phyloP scores from a whole-genome alignment of 257 asterid genomes.

The Petrea volubilis region DNA sequence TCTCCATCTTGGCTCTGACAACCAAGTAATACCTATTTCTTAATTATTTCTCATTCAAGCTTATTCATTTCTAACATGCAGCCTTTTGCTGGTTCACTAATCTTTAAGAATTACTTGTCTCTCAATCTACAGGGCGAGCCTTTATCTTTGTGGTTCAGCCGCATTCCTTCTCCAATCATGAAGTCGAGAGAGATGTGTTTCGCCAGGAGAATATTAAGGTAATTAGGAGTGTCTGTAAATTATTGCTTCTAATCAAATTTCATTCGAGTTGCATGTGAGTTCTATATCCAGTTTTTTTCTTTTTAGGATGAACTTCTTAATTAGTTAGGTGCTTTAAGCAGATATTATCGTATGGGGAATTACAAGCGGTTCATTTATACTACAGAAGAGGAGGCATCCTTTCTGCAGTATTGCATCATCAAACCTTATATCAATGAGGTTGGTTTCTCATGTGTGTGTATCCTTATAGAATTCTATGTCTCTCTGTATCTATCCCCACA shows the following conservation, averaged over 20 bases:
- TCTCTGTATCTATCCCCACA: background rate
- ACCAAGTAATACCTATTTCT: constrained; percentile 47
- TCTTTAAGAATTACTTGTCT: constrained; percentile 1
- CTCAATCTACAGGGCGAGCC: constrained; percentile 63
- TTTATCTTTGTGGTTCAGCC: constrained; percentile 74
- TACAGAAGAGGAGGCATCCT: constrained; percentile 73
- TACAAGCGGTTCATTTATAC: constrained; percentile 64
- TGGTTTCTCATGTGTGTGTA: background rate
- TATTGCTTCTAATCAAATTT: background rate
- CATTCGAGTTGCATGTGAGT: background rate
- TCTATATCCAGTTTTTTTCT: background rate
- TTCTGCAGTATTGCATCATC: constrained; percentile 75
- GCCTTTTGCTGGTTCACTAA: constrained; percentile 14
- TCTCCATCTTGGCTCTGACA: constrained; percentile 72
- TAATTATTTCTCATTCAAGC: background rate
- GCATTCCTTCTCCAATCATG: constrained; percentile 53
- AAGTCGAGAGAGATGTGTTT: constrained; percentile 76
- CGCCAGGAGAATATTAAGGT: constrained; percentile 81
- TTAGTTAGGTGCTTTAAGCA: constrained; percentile 27
- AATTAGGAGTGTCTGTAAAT: constrained; percentile 6
- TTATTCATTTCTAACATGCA: background rate
- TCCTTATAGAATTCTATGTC: background rate
- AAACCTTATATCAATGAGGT: constrained; percentile 89
- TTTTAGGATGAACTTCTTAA: constrained; percentile 4
- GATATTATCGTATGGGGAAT: constrained; percentile 74